phyloP scores from a whole-genome alignment of 768 basidiomycete species.

The Xerocomus brunneocitrinus region DNA sequence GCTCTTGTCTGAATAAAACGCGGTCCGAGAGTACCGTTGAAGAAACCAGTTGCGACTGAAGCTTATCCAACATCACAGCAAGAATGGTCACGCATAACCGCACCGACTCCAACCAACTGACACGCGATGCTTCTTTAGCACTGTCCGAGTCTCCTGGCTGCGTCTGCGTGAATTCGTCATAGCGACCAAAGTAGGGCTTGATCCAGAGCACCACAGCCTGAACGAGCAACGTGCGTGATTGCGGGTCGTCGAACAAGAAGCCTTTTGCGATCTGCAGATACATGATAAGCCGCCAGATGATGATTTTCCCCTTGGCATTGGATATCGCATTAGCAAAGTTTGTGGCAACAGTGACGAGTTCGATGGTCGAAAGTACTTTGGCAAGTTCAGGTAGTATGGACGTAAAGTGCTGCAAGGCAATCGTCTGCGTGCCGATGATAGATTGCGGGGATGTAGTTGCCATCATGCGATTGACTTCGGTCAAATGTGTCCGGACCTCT shows the following conservation, averaged over 20 bases:
- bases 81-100: conserved; percentile 88
- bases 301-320: conserved; percentile 76
- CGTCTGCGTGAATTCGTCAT: conserved; percentile 72
- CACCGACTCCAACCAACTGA: conserved; percentile 86
- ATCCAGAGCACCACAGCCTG: conserved; percentile 92
- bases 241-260: conserved; percentile 78
- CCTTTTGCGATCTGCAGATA: conserved; percentile 88
- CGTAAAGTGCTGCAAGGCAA: conserved; percentile 90
- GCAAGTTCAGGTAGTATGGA: conserved; percentile 85
- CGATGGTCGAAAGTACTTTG: conserved; percentile 73
- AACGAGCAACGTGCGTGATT: conserved; percentile 74
- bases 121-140: conserved; percentile 66
- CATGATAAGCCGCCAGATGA: conserved; percentile 92
- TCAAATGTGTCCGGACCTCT: conserved; percentile 72
- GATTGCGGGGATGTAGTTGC: conserved; percentile 66
- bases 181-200: conserved; percentile 90
- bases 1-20: conserved; percentile 65
- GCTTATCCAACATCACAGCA: conserved; percentile 84
- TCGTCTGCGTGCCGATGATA: conserved; percentile 95
- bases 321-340: conserved; percentile 83
- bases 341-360: conserved; percentile 83
- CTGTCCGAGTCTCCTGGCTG: conserved; percentile 62
- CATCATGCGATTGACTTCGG: conserved; percentile 89
- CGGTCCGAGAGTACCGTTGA: conserved; percentile 60
- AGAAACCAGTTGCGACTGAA: conserved; percentile 74